Conservation (phyloP, 2,329 filamentous ascomycete genomes). For the Colletotrichum caudatum region DNA sequence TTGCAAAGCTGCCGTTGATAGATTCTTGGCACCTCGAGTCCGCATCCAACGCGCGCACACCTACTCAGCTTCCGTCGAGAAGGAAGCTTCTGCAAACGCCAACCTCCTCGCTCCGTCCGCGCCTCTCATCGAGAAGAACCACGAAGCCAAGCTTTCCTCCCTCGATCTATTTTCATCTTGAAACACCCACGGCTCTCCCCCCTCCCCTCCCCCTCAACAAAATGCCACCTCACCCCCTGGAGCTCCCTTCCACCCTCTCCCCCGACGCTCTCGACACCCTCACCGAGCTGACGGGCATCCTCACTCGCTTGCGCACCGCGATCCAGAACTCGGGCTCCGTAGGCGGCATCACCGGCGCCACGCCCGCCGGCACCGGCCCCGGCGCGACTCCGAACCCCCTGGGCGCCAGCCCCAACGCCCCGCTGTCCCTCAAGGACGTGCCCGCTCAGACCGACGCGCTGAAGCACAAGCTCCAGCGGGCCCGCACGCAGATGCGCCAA, state of each 20-base stretch:
- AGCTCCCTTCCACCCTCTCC: constrained; percentile 74
- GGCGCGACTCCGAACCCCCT: constrained; percentile 47
- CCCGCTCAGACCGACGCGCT: constrained; percentile 81
- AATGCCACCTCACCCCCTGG: constrained; percentile 55
- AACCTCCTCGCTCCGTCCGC: neutral
- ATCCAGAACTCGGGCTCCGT: constrained; percentile 54
- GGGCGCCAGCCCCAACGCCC: constrained; percentile 50
- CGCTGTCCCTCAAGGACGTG: constrained; percentile 76
- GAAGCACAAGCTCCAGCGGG: constrained; percentile 86
- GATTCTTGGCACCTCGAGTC: too few relatives aligned
- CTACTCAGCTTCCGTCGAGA: neutral
- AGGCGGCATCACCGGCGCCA: constrained; percentile 55
- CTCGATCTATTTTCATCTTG: neutral
- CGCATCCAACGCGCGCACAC: neutral
- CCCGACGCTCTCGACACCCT: constrained; percentile 89
- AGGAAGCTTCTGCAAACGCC: neutral
- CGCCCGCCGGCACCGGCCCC: constrained; percentile 48
- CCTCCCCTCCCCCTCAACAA: neutral
- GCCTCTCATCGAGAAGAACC: neutral
- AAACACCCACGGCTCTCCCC: neutral
- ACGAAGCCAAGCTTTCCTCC: neutral
- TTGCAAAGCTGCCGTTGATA: neutral
- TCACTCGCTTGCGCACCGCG: constrained; percentile 75
- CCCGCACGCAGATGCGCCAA: constrained; percentile 72
- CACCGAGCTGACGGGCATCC: constrained; percentile 82